Base-by-base conservation (phyloP, 306 rosid genomes). In the Cucurbita argyrosperma region DNA sequence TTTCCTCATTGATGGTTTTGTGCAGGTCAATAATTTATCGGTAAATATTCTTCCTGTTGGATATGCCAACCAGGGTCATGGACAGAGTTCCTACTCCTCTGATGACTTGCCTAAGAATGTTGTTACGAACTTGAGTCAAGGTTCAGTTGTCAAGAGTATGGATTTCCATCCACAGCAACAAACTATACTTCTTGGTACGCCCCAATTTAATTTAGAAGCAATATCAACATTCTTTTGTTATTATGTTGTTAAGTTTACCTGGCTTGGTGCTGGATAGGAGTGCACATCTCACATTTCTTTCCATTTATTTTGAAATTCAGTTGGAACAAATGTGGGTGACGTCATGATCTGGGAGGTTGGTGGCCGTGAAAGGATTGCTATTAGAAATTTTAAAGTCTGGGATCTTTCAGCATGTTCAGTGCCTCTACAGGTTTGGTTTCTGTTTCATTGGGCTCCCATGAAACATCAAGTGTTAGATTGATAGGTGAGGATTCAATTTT, bases 101-200 rank as follows among this genome's bases (percentile, higher is more conserved):
- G 92, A 91, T 74, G 99, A 95, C 87, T 83, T 95, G 90, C 99
- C 99, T 74, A 91, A 86, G 90, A 72, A 71, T 80, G 88, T 85
- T 80, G 87, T 89, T 75, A 83, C 87, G 84, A 91, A 88, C 77
- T 79, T 91, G 81, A 87, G 50, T 83, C 89, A 77, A 83, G 91
- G 96, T 64, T 91, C 97, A 58, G 69, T 72, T 43, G 96, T 87
- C 78, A 95, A 87, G 86, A 95, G 99, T 74, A 87, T 95, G 96
- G 97, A 95, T 80, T 95, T 95, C 77, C 96, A 95, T 81, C 97
- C 99, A 19, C 82, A 84, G 78, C 96, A 91, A 76, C 99, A 88
- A 82, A 84, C 87, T 84, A 75, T 88, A 70, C 99, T 95, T 81
- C 93, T 95, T 79, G 99, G 99, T 95, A 81, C 81, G 90, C 54